Evolutionary conservation across 2,329 filamentous ascomycete genomes (phyloP).

Genomic region (Periconia sp.): DNA sequence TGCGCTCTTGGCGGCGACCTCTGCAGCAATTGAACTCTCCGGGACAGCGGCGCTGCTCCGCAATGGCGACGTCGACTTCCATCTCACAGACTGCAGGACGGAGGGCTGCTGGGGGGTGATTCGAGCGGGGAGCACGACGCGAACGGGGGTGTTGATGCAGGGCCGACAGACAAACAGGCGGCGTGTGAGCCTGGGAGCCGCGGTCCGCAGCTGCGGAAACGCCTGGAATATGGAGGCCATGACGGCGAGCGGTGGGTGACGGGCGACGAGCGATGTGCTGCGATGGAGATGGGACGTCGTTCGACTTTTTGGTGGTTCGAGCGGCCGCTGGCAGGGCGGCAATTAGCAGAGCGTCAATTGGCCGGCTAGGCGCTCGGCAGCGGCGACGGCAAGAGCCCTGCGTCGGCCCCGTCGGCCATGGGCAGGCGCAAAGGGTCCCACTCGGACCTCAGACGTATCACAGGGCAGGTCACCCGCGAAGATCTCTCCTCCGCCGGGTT

Average conservation of each 20-base stretch:
- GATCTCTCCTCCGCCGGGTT: conserved; percentile 16
- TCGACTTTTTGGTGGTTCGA: conserved; percentile 4
- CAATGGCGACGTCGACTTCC: conserved; percentile 41
- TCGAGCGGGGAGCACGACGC: conserved; percentile 23
- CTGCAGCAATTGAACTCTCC: conserved; percentile 17
- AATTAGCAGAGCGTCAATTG: too few species aligned
- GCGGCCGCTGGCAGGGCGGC: conserved; percentile 6
- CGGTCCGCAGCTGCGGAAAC: conserved; percentile 45
- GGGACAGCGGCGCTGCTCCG: conserved; percentile 24
- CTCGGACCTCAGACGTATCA: conserved; percentile 16
- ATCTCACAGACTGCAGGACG: conserved; percentile 39
- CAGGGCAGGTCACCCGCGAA: conserved; percentile 16
- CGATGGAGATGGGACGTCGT: neutral
- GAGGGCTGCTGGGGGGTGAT: conserved; percentile 27
- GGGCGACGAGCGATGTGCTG: conserved; percentile 2
- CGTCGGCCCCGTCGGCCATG: too few species aligned
- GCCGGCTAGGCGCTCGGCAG: too few species aligned
- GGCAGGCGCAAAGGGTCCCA: conserved; percentile 4
- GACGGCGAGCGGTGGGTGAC: conserved; percentile 9
- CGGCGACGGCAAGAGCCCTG: conserved; percentile 17
- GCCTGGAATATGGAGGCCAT: conserved; percentile 47
- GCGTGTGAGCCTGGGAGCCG: conserved; percentile 44
- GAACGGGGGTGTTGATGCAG: conserved; percentile 34
- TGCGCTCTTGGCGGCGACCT: conserved; percentile 10
- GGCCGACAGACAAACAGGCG: conserved; percentile 43